Evolutionary conservation across 306 rosid genomes (phyloP), one percentile per base, ranked within the genome.

Genomic region (Abrus pulchellus): DNA sequence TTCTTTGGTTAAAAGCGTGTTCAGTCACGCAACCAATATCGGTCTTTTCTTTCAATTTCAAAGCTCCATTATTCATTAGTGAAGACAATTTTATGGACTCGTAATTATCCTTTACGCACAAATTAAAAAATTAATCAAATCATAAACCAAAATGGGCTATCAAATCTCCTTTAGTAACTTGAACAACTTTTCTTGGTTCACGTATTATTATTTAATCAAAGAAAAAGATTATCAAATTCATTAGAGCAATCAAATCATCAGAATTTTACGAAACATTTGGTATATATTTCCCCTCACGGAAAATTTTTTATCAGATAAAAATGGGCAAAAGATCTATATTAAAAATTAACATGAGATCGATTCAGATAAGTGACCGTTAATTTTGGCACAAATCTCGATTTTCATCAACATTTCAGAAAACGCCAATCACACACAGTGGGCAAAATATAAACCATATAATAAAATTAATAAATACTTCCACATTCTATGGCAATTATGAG

Each of bases 1-100:
- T 50, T 20, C 1, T 27, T 73, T 41, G 38, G 40, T 45, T 27
- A 7, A 34, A 76, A 20, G 47, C 66, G 64, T 30, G 68, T 78
- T 68, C 14, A 5, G 50, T 32, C n/a, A 64, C 2, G 14, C 43
- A 40, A 14, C 3, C 56, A 41, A 67, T 5, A 66, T 20, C 14
- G 0, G 38, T 65, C 9, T 66, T 66, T 67, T 34, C 14, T 43
- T 43, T 43, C 14, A 40, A 65, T 13, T 32, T 49, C 30, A 3
- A 20, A 30, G 74, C 40, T 68, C 72, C 68, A 59, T 10, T 5
- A 5, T 44, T 5, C 9, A 44, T 44, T 44, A 44, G 3, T 54
- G 7, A 27, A 56, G 62, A 27, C 62, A 1, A 20, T 11, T 27
- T 56, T 56, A 7, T 28, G 36, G 13, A 57, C 36, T 1, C 20